These are phyloP conservation scores for Symbiotaphrina buchneri DNA, from an alignment of 495 filamentous ascomycete species.

Conservation along the genomic window DNA sequence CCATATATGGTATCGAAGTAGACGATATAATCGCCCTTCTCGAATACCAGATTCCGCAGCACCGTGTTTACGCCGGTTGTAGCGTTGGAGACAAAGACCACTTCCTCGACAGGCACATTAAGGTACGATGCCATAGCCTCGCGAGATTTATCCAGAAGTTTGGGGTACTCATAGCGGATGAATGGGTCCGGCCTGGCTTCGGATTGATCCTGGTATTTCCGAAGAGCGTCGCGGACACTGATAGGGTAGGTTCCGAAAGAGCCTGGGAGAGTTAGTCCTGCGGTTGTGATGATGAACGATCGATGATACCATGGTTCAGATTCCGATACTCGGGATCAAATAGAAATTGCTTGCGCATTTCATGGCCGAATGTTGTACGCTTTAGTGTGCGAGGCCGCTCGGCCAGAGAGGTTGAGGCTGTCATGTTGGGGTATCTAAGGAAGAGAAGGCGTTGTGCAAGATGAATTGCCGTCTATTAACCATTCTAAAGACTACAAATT, in stretches of 20 bases:
- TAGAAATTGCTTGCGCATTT: slow-evolving; percentile 46
- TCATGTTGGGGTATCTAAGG: too few relatives aligned
- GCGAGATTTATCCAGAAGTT: slow-evolving; percentile 38
- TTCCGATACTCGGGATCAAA: slow-evolving; percentile 45
- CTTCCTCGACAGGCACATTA: slow-evolving; percentile 31
- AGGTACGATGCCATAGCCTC: slow-evolving; percentile 37
- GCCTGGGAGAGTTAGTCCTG: slow-evolving; percentile 28
- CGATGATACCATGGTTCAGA: slow-evolving; percentile 54
- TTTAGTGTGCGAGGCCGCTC: too few relatives aligned
- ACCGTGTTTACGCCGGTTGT: slow-evolving; percentile 64
- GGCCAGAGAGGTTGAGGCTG: too few relatives aligned
- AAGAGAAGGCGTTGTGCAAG: too few relatives aligned
- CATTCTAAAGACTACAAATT: too few relatives aligned
- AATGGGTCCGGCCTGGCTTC: slow-evolving; percentile 54
- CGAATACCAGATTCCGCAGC: slow-evolving; percentile 42
- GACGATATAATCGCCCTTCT: slow-evolving; percentile 32
- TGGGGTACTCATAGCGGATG: slow-evolving; percentile 36
- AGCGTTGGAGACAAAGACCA: slow-evolving; percentile 65
- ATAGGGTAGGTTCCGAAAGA: slow-evolving; percentile 61
- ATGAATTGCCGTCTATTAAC: too few relatives aligned
- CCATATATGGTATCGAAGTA: slow-evolving; percentile 60
- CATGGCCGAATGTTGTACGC: slow-evolving; percentile 35
- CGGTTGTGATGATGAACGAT: neutral
- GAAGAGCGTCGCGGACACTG: slow-evolving; percentile 30
- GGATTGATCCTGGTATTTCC: slow-evolving; percentile 27